Base-by-base conservation (phyloP, 164 flowering plant genomes). In the Nymphaea colorata region DNA sequence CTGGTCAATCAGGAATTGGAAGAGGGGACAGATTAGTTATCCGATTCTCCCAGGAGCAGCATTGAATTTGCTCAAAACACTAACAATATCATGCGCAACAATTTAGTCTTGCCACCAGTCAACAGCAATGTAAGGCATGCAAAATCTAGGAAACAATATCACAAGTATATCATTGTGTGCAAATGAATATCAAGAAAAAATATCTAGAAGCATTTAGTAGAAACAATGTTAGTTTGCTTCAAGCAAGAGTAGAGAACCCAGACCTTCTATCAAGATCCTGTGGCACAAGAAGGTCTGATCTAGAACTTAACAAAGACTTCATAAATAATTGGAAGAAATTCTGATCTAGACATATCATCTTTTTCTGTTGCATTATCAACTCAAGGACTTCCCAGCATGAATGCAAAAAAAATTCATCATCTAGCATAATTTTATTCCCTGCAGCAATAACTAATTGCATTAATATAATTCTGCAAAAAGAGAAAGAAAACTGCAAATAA, bases 291-390 rank as follows among this genome's bases (percentile, higher is more conserved):
- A 94, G 80, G 77, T 69, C 5, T 12, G 55, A 6, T 47, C 55
- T 47, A 12, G 86, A 75, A 67, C 86, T 64, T 0, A 94, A 86
- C 75, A 86, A 62, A 55, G 89, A 77, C 53, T 83, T 71, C 78
- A 94, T 75, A 43, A 86, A 72, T 7, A 91, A 83, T 11, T 85
- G 67, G 41, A 91, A 83, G 67, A 83, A 81, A 42, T 81, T 74
- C 62, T 66, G 77, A 79, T 94, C 95, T 1, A 95, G 91, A 44
- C 83, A 67, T 43, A 94, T 85, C 41, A 90, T 72, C 80, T 79
- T 82, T 78, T 84, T 88, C 60, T 94, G 95, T 73, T 86, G 81
- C 67, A 85, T 77, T 61, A 91, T 71, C 66, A 84, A 61, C 44
- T 74, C 82, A 80, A 90, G 70, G 43, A 94, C 76, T 47, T 88